phyloP scores from a whole-genome alignment of 2,329 filamentous ascomycete species.

The Nigrograna mackinnonii region DNA sequence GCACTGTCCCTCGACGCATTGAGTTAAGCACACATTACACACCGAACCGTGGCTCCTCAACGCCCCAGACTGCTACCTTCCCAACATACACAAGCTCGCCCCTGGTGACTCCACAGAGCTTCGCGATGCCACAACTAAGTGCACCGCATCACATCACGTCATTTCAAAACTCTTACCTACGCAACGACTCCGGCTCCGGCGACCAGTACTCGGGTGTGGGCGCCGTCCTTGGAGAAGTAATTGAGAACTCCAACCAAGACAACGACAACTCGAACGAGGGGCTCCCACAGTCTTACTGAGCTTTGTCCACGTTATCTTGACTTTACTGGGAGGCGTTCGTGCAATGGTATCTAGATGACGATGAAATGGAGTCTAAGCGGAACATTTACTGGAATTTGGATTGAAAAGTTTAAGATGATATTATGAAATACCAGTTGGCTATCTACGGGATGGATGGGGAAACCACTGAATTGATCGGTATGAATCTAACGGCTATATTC shows the following conservation, averaged over 20 bases:
- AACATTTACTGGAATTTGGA: slow-evolving; percentile 2
- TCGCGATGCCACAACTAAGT: slow-evolving; percentile 41
- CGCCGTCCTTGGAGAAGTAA: slow-evolving; percentile 40
- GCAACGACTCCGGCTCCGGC: slow-evolving; percentile 36
- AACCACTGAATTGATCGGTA: slow-evolving; percentile 6
- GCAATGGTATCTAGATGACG: neutral
- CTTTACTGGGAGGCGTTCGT: slow-evolving; percentile 7
- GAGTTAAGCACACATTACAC: slow-evolving; percentile 45
- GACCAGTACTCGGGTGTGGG: slow-evolving; percentile 40
- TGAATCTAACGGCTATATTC: slow-evolving; percentile 1
- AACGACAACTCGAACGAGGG: slow-evolving; percentile 33
- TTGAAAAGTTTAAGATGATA: slow-evolving; percentile 16
- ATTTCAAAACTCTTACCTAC: slow-evolving; percentile 41
- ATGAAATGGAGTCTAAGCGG: slow-evolving; percentile 6
- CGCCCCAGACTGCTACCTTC: slow-evolving; percentile 44
- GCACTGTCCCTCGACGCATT: slow-evolving; percentile 41
- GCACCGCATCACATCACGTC: slow-evolving; percentile 43
- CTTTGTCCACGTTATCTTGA: neutral
- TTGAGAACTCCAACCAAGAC: slow-evolving; percentile 36
- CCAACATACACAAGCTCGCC: slow-evolving; percentile 44
- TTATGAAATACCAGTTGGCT: slow-evolving; percentile 15
- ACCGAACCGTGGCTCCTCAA: slow-evolving; percentile 34
- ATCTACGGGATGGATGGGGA: slow-evolving; percentile 9
- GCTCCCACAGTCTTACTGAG: slow-evolving; percentile 25
- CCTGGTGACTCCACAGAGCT: slow-evolving; percentile 40